Percentiles rank a stretch among this genome's conserved stretches.
Conservation (phyloP, 352 stramenopile species). For the Pythium phragmiticola region DNA sequence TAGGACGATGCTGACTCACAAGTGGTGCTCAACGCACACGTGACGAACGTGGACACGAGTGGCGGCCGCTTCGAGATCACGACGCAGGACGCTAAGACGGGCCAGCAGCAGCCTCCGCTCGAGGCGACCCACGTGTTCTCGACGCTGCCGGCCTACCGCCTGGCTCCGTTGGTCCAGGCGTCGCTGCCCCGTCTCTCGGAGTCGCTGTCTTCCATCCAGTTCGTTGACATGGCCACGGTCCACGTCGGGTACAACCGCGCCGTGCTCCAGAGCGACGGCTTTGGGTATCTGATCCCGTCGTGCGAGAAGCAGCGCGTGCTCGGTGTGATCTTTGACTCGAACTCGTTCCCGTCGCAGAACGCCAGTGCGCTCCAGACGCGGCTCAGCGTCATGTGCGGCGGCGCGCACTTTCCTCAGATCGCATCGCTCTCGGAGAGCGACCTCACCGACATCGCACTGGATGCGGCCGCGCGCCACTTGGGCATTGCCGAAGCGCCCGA, state of each 20-base stretch:
- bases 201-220: constrained; percentile 66
- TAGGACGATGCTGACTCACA: constrained; percentile 27
- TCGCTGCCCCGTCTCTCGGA: constrained; percentile 46
- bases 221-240: constrained; percentile 80
- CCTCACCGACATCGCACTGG: constrained; percentile 57
- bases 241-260: constrained; percentile 70
- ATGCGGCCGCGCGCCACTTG: constrained; percentile 73
- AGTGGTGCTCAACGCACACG: constrained; percentile 25
- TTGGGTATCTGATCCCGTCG: constrained; percentile 83
- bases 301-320: constrained; percentile 71
- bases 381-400: constrained; percentile 83
- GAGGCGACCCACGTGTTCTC: constrained; percentile 72
- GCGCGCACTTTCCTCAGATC: constrained; percentile 72
- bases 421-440: constrained; percentile 39
- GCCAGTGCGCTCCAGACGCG: constrained; percentile 50
- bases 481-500: constrained; percentile 55
- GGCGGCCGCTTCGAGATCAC: constrained; percentile 35
- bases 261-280: constrained; percentile 66
- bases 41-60: constrained; percentile 14
- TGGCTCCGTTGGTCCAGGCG: constrained; percentile 45
- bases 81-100: constrained; percentile 34
- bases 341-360: constrained; percentile 87
- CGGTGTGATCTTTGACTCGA: constrained; percentile 87
- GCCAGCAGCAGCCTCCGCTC: constrained; percentile 34
- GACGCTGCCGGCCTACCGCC: constrained; percentile 62